A percentile compares a stretch with the other conserved stretches of the same genome.
These are phyloP conservation scores for Aspergillus glaucus DNA, from an alignment of 2,329 filamentous ascomycete genomes.

Conservation along the genomic window DNA sequence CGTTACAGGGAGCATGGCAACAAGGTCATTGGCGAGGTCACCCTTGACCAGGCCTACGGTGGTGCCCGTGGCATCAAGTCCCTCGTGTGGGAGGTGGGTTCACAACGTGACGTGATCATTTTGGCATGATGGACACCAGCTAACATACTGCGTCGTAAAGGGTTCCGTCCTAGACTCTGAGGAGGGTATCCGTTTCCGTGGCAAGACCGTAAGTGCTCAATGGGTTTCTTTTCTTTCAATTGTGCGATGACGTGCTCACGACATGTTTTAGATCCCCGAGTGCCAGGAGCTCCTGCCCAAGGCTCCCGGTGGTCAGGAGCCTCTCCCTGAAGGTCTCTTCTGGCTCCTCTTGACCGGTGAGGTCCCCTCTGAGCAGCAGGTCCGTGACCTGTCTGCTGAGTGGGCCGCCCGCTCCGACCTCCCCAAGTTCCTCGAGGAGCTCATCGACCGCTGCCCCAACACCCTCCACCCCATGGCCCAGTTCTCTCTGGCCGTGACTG, in stretches of 20 bases:
- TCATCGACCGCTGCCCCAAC: constrained; percentile 98
- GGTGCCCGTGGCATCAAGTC: constrained; percentile 98
- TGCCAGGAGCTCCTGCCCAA: constrained; percentile 97
- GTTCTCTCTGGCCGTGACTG: constrained; percentile 95
- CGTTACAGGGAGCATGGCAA: constrained; percentile 74
- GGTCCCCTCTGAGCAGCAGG: constrained; percentile 96
- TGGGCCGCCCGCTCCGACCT: constrained; percentile 97
- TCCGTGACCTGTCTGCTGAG: constrained; percentile 94
- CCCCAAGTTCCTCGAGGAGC: constrained; percentile 97
- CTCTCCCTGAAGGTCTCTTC: constrained; percentile 98
- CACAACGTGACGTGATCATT: background rate
- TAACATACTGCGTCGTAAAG: constrained; percentile 25
- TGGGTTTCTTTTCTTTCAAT: background rate
- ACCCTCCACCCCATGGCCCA: constrained; percentile 99
- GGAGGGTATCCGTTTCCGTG: constrained; percentile 98
- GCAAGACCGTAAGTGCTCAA: constrained; percentile 64
- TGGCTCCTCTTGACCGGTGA: constrained; percentile 98
- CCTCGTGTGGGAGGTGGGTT: constrained; percentile 81
- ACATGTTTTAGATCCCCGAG: constrained; percentile 67
- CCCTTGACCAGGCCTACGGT: constrained; percentile 98
- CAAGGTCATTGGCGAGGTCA: constrained; percentile 96
- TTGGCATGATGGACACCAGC: background rate
- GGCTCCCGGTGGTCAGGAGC: constrained; percentile 92
- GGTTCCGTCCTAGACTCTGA: constrained; percentile 95
- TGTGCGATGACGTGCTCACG: constrained; percentile 16